Base-by-base conservation (phyloP, 768 basidiomycete species). In the Calocera cornea region DNA sequence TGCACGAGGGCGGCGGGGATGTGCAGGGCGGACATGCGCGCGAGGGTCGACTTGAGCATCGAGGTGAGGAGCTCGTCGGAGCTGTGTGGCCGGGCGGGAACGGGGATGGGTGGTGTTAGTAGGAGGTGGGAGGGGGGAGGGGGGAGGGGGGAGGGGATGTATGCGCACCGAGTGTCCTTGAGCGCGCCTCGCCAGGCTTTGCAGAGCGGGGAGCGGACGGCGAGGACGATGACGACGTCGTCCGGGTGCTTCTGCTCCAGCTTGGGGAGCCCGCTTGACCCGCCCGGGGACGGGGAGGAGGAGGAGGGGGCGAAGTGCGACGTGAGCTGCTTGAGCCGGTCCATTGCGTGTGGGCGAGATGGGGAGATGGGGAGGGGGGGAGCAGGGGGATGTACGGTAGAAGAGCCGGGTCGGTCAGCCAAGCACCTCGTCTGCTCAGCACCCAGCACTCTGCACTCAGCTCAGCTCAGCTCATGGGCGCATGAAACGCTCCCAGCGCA, bases 141-240 rank as follows among this genome's bases (percentile, higher is more conserved):
- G 14, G 5, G 27, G 17, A n/a, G 24, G 54, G n/a, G 29, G 63
- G 33, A 54, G 41, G 19, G 14, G 8, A 24, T 16, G 14, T 17
- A 49, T 16, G 34, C 68, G 67, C 82, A 72, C 72, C 87, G 79
- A 1, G 84, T 85, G 73, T 92, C 89, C 76, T 84, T 88, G 77
- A 84, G 77, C 5, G 84, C 88, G 33, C 90, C 90, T 71, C 87
- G 90, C 75, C 82, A 87, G 2, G 90, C 85, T 65, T 71, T 68
- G 11, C 68, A 70, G 7, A 71, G 38, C 38, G 72, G 70, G 34
- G 41, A 66, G 34, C 70, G 40, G 49, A 69, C 85, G 68, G 90
- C 88, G 80, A 89, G 82, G 1, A 89, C 90, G 68, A 92, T 84
- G 74, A 92, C 90, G 14, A 92, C 86, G 80, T 92, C 90, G 70